These are phyloP conservation scores for Orychophragmus violaceus DNA, from an alignment of 345 rosid genomes.

Conservation along the genomic window DNA sequence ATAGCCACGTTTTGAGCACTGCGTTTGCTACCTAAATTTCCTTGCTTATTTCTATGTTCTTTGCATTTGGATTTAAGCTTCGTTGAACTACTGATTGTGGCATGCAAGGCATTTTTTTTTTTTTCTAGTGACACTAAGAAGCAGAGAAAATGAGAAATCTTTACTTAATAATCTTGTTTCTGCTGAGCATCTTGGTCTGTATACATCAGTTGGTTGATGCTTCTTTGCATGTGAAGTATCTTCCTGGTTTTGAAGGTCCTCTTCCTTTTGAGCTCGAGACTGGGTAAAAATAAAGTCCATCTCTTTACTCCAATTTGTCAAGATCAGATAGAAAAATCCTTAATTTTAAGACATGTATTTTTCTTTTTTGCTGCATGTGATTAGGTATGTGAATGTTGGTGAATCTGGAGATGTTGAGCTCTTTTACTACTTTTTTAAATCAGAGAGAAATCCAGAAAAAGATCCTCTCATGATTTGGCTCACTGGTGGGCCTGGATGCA, in stretches of 20 bases:
- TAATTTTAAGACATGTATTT: background rate
- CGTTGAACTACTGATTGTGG: background rate
- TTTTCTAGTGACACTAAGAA: background rate
- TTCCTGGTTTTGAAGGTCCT: constrained; percentile 62
- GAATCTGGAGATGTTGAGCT: constrained; percentile 43
- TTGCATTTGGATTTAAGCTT: background rate
- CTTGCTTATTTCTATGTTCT: background rate
- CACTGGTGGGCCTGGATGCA: constrained; percentile 84
- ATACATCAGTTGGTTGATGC: constrained; percentile 11
- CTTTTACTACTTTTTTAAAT: constrained; percentile 58
- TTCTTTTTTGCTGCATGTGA: too few species aligned
- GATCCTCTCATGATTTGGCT: constrained; percentile 70
- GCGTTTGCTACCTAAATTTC: background rate
- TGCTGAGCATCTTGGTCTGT: background rate
- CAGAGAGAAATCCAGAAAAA: constrained; percentile 44
- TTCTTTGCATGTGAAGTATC: constrained; percentile 32
- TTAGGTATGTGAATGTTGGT: constrained; percentile 53
- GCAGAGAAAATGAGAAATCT: constrained; percentile 9
- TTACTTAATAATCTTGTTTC: background rate
- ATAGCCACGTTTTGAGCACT: constrained; percentile 10
- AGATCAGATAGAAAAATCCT: background rate
- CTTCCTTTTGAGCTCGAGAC: constrained; percentile 34
- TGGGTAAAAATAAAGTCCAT: background rate
- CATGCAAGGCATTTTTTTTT: too few species aligned
- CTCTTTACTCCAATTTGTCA: background rate